Conservation (phyloP, 257 asterid genomes). For the Handroanthus guayacan region DNA sequence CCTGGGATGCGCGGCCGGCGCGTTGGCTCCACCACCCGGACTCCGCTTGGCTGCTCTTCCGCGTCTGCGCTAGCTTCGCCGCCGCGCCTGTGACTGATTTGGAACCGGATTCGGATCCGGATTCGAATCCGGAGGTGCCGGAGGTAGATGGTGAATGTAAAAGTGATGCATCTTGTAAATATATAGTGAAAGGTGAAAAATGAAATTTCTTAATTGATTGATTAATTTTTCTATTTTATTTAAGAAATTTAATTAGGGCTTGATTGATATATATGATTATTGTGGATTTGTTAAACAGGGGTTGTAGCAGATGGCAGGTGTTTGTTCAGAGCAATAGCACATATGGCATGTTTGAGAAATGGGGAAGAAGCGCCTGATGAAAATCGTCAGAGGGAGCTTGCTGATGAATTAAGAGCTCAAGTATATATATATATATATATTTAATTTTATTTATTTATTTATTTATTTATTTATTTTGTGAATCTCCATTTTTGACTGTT, state of each 20-base stretch:
- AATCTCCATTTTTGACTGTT: neutral
- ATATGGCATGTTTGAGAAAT: conserved; percentile 72
- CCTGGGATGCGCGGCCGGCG: conserved; percentile 93
- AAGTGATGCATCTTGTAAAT: conserved; percentile 43
- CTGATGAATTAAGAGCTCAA: conserved; percentile 90
- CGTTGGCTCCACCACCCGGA: conserved; percentile 87
- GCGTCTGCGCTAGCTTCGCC: conserved; percentile 58
- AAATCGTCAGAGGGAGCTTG: conserved; percentile 72
- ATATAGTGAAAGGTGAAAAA: conserved; percentile 63
- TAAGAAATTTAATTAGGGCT: neutral
- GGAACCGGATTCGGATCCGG: conserved; percentile 36
- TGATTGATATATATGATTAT: neutral
- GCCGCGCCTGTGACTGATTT: conserved; percentile 44
- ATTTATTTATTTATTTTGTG: neutral
- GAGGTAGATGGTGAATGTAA: conserved; percentile 19
- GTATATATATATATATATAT: conserved; percentile 40
- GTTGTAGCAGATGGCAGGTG: conserved; percentile 88
- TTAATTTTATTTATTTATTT: neutral
- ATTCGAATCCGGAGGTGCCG: conserved; percentile 36
- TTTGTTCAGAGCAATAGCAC: conserved; percentile 84
- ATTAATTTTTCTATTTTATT: neutral
- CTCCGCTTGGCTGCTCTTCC: conserved; percentile 89
- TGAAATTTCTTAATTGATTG: neutral
- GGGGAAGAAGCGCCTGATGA: conserved; percentile 79
- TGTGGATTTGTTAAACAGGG: conserved; percentile 42